phyloP scores from a whole-genome alignment of 129 eudicot genomes.

The Flaveria ramosissima region DNA sequence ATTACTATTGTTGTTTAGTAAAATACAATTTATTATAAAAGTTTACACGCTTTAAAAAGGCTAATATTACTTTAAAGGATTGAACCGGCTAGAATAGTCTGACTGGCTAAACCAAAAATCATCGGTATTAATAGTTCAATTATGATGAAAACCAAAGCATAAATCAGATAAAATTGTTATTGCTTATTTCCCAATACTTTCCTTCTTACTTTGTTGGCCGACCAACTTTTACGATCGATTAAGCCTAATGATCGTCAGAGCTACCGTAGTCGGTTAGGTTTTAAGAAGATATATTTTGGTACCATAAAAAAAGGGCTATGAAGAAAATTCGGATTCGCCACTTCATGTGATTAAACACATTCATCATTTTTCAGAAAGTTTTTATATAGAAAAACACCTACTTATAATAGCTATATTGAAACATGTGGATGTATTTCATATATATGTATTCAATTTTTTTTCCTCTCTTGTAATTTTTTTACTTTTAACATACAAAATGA shows the following conservation, averaged over 20 bases:
- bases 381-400: neutral
- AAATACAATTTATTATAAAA: too few species aligned
- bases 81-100: too few species aligned
- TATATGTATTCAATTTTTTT: neutral
- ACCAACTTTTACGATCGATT: too few species aligned
- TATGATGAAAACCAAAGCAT: too few species aligned
- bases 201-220: neutral
- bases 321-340: neutral
- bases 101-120: too few species aligned
- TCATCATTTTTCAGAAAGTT: neutral
- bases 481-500: neutral
- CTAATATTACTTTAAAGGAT: too few species aligned
- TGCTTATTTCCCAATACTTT: too few species aligned
- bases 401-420: neutral
- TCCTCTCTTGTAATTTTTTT: neutral
- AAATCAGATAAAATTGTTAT: too few species aligned
- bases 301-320: neutral
- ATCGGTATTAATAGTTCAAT: too few species aligned
- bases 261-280: neutral
- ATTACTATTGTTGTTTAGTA: too few species aligned
- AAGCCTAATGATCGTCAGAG: too few species aligned
- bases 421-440: neutral
- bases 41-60: too few species aligned
- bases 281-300: neutral
- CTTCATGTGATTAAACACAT: neutral